A percentile compares a stretch with the other conserved stretches of the same genome.
phyloP scores from a whole-genome alignment of 805 yeast genomes.

The Clavispora phyllophila region DNA sequence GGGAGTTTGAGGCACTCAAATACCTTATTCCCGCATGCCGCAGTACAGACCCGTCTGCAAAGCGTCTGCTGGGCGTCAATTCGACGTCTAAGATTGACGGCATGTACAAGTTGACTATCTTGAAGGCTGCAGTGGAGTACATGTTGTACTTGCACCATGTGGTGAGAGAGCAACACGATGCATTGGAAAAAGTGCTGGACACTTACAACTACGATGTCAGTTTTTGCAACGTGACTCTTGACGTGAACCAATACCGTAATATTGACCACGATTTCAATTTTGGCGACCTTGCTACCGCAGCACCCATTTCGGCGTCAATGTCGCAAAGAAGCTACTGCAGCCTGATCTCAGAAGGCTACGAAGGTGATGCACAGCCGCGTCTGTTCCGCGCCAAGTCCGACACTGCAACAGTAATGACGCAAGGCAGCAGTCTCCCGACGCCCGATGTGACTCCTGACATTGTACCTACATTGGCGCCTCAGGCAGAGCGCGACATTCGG shows the following conservation, averaged over 20 bases:
- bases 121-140: conserved; percentile 81
- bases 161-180: conserved; percentile 46
- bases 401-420: not conserved
- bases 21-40: conserved; percentile 77
- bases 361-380: not conserved
- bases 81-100: conserved; percentile 43
- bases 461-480: conserved; percentile 24
- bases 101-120: conserved; percentile 74
- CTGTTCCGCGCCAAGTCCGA: not conserved
- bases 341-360: not conserved
- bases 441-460: conserved; percentile 37
- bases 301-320: not conserved
- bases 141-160: conserved; percentile 64
- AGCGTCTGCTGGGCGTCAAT: conserved; percentile 7
- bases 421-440: conserved; percentile 21
- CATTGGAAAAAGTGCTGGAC: conserved; percentile 23
- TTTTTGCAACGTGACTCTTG: conserved; percentile 52
- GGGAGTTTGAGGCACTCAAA: conserved; percentile 79
- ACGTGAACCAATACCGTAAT: conserved; percentile 55
- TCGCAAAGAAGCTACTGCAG: not conserved
- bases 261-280: conserved; percentile 55
- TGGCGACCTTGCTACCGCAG: conserved; percentile 19
- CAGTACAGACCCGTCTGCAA: conserved; percentile 26
- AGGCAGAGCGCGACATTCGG: conserved; percentile 1
- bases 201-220: conserved; percentile 38